A percentile compares a stretch with the other conserved stretches of the same genome.
These are phyloP conservation scores for Osmozyma mogii DNA, from an alignment of 805 yeast species.

Conservation along the genomic window DNA sequence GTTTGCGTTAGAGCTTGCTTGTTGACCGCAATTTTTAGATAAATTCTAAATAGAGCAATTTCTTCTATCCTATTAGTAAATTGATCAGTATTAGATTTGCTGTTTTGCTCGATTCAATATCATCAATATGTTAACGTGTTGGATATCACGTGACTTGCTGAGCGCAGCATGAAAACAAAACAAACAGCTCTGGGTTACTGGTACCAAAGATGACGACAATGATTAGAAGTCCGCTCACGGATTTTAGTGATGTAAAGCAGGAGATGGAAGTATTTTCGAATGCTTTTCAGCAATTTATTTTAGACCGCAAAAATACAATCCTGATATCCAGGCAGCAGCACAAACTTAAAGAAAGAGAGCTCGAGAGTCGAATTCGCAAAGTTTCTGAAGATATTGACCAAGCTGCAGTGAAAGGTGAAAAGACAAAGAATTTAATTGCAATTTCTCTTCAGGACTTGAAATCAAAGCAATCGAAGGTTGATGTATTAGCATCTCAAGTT, in stretches of 20 bases:
- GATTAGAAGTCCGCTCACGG: slow-evolving; percentile 23
- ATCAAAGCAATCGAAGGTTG: slow-evolving; percentile 27
- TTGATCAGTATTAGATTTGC: no score
- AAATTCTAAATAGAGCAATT: no score
- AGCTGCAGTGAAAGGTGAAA: slow-evolving; percentile 18
- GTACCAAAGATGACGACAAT: no score
- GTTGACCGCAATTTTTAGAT: no score
- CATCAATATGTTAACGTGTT: no score
- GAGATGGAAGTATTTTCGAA: slow-evolving; percentile 34
- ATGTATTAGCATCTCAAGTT: slow-evolving; percentile 28
- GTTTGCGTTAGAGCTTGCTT: no score
- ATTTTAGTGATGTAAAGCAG: slow-evolving; percentile 27
- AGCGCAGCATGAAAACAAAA: no score
- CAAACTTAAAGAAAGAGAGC: slow-evolving; percentile 21
- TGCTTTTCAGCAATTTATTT: slow-evolving; percentile 27
- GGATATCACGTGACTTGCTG: no score
- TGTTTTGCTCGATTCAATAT: no score
- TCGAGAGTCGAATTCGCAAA: slow-evolving; percentile 21
- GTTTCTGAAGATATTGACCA: slow-evolving; percentile 24
- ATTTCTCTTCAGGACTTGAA: slow-evolving; percentile 16
- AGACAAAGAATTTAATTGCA: slow-evolving; percentile 20
- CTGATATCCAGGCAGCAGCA: slow-evolving; percentile 27
- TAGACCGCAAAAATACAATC: slow-evolving; percentile 24
- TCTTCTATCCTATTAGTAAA: no score
- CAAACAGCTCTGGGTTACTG: no score